Percentiles rank a stretch among this genome's conserved stretches.
phyloP scores from a whole-genome alignment of 257 asterid genomes.

The Plantago major region DNA sequence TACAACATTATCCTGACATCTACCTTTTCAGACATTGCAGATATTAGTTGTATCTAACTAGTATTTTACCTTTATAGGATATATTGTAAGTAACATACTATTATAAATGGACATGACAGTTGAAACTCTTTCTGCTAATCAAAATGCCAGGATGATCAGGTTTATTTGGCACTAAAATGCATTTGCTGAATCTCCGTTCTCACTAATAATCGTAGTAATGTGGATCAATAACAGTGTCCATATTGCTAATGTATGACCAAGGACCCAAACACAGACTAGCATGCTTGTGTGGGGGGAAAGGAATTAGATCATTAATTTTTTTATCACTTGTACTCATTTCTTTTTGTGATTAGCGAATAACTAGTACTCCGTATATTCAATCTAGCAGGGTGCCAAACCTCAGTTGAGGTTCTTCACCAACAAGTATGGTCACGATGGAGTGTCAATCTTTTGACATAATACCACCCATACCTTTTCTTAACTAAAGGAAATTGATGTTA shows the following conservation, averaged over 20 bases:
- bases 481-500: no score
- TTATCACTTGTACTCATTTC: no score
- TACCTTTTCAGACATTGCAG: not conserved
- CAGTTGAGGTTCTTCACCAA: no score
- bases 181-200: not conserved
- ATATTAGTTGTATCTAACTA: not conserved
- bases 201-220: not conserved
- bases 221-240: slow-evolving; percentile 1
- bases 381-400: no score
- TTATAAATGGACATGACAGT: no score
- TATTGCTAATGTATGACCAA: not conserved
- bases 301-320: not conserved
- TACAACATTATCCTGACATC: slow-evolving; percentile 1
- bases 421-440: no score
- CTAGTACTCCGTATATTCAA: no score
- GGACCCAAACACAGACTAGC: not conserved
- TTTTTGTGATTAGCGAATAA: no score
- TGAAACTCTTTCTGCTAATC: no score
- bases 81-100: not conserved
- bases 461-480: no score
- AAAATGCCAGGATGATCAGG: not conserved
- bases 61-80: slow-evolving; percentile 1
- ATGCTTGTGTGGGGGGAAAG: not conserved
- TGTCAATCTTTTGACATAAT: no score
- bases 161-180: slow-evolving; percentile 1